These are phyloP conservation scores for Trichoderma pleuroti DNA, from an alignment of 2,329 filamentous ascomycete species.

Conservation along the genomic window DNA sequence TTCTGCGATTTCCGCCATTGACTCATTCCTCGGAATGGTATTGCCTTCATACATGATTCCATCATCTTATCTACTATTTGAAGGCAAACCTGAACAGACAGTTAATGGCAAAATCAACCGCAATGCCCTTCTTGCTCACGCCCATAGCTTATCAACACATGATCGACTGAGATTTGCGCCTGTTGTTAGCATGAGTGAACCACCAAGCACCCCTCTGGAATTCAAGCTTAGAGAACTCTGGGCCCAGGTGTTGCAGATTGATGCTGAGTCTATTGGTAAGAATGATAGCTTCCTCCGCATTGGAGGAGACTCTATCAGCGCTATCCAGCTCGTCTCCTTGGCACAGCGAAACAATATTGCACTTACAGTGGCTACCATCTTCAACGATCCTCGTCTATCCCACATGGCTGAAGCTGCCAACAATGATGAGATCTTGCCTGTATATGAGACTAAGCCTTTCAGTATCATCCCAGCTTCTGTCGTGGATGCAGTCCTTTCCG, in stretches of 20 bases:
- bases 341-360: slow-evolving; percentile 9
- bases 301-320: slow-evolving; percentile 41
- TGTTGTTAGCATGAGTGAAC: slow-evolving; percentile 10
- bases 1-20: slow-evolving; percentile 9
- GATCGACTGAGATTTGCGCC: slow-evolving; percentile 11
- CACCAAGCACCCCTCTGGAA: slow-evolving; percentile 6
- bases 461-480: neutral
- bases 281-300: slow-evolving; percentile 38
- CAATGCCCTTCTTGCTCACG: neutral
- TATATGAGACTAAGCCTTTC: slow-evolving; percentile 14
- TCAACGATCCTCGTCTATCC: slow-evolving; percentile 14
- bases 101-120: slow-evolving; percentile 20
- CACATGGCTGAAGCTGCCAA: slow-evolving; percentile 13
- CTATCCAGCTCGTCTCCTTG: slow-evolving; percentile 7
- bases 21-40: slow-evolving; percentile 11
- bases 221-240: slow-evolving; percentile 16
- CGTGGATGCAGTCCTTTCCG: neutral
- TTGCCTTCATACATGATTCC: slow-evolving; percentile 22
- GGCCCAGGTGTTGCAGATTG: slow-evolving; percentile 6
- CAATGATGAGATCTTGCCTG: neutral
- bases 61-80: slow-evolving; percentile 18
- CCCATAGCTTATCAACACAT: neutral
- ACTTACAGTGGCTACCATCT: slow-evolving; percentile 13
- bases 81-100: slow-evolving; percentile 18
- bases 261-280: slow-evolving; percentile 1